These are phyloP conservation scores for Lodderomyces jiufengensis DNA, from an alignment of 1,139 yeast species.

Conservation along the genomic window DNA sequence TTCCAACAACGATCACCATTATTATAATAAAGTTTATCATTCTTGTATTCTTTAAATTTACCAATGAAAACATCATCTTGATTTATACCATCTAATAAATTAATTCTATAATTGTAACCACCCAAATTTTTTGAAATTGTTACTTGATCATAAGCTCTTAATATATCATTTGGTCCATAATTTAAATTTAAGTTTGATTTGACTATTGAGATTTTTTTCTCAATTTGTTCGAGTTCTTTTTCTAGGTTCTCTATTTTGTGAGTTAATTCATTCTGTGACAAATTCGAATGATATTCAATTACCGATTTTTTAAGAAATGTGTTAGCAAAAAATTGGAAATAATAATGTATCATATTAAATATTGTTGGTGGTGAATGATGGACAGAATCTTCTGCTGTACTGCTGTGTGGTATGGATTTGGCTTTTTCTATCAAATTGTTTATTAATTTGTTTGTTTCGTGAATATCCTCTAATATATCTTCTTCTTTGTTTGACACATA, in stretches of 20 bases:
- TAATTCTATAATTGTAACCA: constrained; percentile 67
- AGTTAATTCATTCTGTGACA: constrained; percentile 10
- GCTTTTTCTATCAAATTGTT: constrained; percentile 15
- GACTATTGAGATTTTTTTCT: constrained; percentile 17
- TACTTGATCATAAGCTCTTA: constrained; percentile 53
- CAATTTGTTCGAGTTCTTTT: constrained; percentile 19
- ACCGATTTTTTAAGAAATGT: constrained; percentile 11
- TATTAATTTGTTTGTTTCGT: constrained; percentile 11
- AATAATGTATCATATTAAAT: constrained; percentile 24
- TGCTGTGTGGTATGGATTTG: constrained; percentile 10
- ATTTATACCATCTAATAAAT: constrained; percentile 52
- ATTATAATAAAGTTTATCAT: constrained; percentile 39
- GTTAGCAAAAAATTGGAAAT: constrained; percentile 14
- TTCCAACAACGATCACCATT: constrained; percentile 93
- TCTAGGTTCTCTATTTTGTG: constrained; percentile 12
- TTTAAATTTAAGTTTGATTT: constrained; percentile 22
- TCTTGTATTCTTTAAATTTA: constrained; percentile 32
- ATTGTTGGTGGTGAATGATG: constrained; percentile 19
- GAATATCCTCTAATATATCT: constrained; percentile 10
- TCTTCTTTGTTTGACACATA: constrained; percentile 40
- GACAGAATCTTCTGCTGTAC: constrained; percentile 1
- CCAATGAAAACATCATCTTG: constrained; percentile 67
- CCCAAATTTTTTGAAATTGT: constrained; percentile 54
- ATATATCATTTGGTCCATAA: constrained; percentile 63
- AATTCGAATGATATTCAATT: constrained; percentile 5